Evolutionary conservation across 2,329 filamentous ascomycete genomes (phyloP).

Genomic region (Alternaria sp.): DNA sequence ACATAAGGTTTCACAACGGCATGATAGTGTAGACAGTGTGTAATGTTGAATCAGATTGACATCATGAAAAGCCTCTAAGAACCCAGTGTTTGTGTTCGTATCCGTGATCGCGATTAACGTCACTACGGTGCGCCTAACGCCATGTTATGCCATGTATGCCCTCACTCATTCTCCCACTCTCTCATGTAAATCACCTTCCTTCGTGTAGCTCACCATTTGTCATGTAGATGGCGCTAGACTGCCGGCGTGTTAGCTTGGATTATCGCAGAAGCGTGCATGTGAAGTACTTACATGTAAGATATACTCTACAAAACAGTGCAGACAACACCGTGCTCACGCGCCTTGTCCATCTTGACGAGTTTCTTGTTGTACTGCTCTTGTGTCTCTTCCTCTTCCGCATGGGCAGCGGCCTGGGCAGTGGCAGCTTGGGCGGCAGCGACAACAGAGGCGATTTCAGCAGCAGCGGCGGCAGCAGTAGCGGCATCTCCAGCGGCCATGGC

Average conservation of each 20-base stretch:
- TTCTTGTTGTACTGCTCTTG: background rate
- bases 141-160: background rate
- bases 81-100: background rate
- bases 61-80: background rate
- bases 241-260: background rate
- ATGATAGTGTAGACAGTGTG: background rate
- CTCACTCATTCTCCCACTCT: background rate
- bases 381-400: background rate
- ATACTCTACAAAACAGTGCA: background rate
- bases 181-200: background rate
- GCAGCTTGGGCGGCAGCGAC: too few species aligned
- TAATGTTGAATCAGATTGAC: background rate
- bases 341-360: background rate
- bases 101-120: background rate
- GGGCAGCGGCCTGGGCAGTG: too few species aligned
- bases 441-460: too few species aligned
- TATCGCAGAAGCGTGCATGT: background rate
- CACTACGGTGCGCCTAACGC: background rate
- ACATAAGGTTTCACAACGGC: fast-evolving
- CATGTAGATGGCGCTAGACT: background rate
- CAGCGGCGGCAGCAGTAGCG: too few species aligned
- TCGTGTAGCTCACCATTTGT: fast-evolving
- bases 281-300: background rate
- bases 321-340: background rate
- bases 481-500: too few species aligned